These are phyloP conservation scores for Aspergillus sp. DNA, from an alignment of 2,329 filamentous ascomycete species.

Conservation along the genomic window DNA sequence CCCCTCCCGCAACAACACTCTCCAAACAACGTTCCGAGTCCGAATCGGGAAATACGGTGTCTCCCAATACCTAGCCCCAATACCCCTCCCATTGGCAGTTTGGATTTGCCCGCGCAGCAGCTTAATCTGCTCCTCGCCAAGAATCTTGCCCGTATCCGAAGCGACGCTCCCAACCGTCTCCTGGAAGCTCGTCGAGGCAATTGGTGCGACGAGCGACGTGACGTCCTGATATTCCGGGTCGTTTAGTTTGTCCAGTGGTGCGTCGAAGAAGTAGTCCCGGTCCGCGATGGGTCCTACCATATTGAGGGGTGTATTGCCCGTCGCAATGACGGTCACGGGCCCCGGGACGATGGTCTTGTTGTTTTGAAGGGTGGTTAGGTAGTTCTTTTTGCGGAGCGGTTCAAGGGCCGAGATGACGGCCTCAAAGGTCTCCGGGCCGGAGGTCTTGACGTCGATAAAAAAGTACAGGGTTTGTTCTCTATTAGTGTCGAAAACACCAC, in stretches of 20 bases:
- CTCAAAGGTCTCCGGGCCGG: conserved; percentile 48
- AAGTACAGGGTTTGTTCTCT: conserved; percentile 53
- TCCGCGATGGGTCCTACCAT: conserved; percentile 40
- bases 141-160: conserved; percentile 28
- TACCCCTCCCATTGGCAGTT: conserved; percentile 48
- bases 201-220: conserved; percentile 43
- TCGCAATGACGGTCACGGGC: conserved; percentile 55
- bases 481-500: conserved; percentile 53
- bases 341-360: conserved; percentile 39
- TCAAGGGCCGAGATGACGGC: conserved; percentile 49
- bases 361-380: conserved; percentile 44
- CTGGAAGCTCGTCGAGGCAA: conserved; percentile 47
- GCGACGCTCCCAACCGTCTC: conserved; percentile 32
- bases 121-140: conserved; percentile 38
- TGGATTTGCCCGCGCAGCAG: conserved; percentile 46
- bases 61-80: conserved; percentile 56
- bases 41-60: conserved; percentile 52
- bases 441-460: conserved; percentile 57
- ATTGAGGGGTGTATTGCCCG: conserved; percentile 47
- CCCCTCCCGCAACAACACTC: conserved; percentile 47
- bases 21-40: conserved; percentile 53
- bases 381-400: conserved; percentile 47
- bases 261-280: conserved; percentile 55
- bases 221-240: conserved; percentile 37
- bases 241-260: conserved; percentile 41